These are phyloP conservation scores for Candida fluviatilis DNA, from an alignment of 805 yeast species.

Conservation along the genomic window DNA sequence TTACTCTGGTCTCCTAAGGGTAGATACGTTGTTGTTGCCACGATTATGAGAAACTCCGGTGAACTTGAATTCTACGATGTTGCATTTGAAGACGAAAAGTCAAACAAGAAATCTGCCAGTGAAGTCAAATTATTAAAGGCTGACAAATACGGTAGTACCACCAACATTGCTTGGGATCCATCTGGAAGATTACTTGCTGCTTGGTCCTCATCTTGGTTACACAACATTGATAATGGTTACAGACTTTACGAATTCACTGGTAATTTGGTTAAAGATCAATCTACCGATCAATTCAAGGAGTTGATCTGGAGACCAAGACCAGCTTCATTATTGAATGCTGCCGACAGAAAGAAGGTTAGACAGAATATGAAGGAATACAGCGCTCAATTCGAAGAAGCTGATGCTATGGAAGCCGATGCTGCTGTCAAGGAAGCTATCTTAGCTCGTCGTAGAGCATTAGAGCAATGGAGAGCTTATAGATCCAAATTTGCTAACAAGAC, in stretches of 20 bases:
- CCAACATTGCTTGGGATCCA: conserved; percentile 90
- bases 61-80: conserved; percentile 83
- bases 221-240: conserved; percentile 86
- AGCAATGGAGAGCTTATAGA: conserved; percentile 86
- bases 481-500: conserved; percentile 26
- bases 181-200: conserved; percentile 88
- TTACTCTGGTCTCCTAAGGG: conserved; percentile 91
- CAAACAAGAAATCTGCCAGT: conserved; percentile 47
- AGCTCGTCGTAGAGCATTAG: conserved; percentile 73
- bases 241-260: conserved; percentile 85
- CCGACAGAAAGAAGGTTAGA: conserved; percentile 84
- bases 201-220: conserved; percentile 85
- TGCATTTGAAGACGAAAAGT: conserved; percentile 71
- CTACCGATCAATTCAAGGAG: conserved; percentile 77
- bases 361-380: conserved; percentile 85
- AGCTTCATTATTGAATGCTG: conserved; percentile 63
- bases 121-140: conserved; percentile 59
- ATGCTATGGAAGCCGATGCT: conserved; percentile 92
- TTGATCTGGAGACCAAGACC: conserved; percentile 99
- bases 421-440: conserved; percentile 87
- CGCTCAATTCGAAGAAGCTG: conserved; percentile 90
- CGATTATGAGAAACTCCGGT: conserved; percentile 47
- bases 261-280: conserved; percentile 66
- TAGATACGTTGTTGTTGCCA: conserved; percentile 63
- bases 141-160: conserved; percentile 70